phyloP scores from a whole-genome alignment of 2,329 filamentous ascomycete genomes.

The Alternaria sp. region DNA sequence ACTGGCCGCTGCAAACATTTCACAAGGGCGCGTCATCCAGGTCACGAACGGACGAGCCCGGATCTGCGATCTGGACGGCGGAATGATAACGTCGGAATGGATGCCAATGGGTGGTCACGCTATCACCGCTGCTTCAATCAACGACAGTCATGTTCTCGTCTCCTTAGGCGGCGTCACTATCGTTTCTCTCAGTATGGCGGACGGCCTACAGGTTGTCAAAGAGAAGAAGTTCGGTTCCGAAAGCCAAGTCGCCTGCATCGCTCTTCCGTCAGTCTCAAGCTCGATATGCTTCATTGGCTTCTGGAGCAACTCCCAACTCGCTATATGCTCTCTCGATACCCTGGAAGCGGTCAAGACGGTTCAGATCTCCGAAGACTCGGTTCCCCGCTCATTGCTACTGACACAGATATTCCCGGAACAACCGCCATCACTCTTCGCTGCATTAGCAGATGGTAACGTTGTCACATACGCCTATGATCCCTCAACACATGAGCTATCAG shows the following conservation, averaged over 20 bases:
- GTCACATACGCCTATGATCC: constrained; percentile 78
- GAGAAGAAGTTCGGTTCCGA: constrained; percentile 67
- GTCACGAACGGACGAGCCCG: constrained; percentile 70
- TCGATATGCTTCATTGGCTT: constrained; percentile 81
- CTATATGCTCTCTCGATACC: constrained; percentile 71
- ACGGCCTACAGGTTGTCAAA: constrained; percentile 63
- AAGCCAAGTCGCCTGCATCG: constrained; percentile 85
- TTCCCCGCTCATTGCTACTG: constrained; percentile 82
- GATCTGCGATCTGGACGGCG: constrained; percentile 66
- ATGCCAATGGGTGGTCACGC: constrained; percentile 53
- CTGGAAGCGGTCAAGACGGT: constrained; percentile 70
- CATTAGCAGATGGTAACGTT: constrained; percentile 91
- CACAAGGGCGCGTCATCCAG: constrained; percentile 71
- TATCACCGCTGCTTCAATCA: constrained; percentile 82
- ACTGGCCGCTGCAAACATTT: constrained; percentile 71
- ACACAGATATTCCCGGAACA: constrained; percentile 74
- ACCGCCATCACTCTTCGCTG: constrained; percentile 79
- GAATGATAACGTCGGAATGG: constrained; percentile 66
- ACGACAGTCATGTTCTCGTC: constrained; percentile 71
- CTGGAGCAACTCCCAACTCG: constrained; percentile 82
- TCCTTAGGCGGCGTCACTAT: constrained; percentile 78
- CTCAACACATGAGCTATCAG: constrained; percentile 67
- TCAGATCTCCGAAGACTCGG: constrained; percentile 66
- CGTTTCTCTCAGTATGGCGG: constrained; percentile 68
- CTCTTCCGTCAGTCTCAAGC: constrained; percentile 69